These are phyloP conservation scores for Trichoderma pleuroti DNA, from an alignment of 2,329 filamentous ascomycete genomes.

Conservation along the genomic window DNA sequence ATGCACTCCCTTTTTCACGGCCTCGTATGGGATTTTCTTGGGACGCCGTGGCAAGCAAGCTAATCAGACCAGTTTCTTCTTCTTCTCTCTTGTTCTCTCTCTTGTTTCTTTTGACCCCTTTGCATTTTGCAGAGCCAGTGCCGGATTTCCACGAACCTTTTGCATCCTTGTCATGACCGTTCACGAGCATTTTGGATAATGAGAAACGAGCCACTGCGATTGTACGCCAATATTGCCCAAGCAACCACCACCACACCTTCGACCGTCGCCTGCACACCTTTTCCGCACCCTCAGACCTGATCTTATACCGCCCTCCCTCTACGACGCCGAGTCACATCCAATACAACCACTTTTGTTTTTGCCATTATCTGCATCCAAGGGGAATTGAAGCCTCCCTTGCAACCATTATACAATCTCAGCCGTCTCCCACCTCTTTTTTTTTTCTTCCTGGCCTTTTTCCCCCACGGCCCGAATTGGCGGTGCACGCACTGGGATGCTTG, in stretches of 20 bases:
- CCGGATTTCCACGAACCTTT: constrained; percentile 12
- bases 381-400: constrained; percentile 14
- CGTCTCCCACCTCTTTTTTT: not conserved
- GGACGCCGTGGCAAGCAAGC: not conserved
- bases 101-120: constrained; percentile 1
- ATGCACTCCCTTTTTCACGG: constrained; percentile 18
- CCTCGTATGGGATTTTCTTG: not conserved
- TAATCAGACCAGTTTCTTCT: constrained; percentile 12
- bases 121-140: not conserved
- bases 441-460: not conserved
- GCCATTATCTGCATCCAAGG: not conserved
- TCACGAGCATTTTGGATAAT: constrained; percentile 21
- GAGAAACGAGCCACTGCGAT: constrained; percentile 21
- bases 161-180: constrained; percentile 20
- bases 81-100: not conserved
- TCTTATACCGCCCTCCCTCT: constrained; percentile 9
- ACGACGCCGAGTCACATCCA: not conserved
- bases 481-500: constrained; percentile 23
- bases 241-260: constrained; percentile 9
- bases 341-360: not conserved
- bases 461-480: constrained; percentile 16
- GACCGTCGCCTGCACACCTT: not conserved
- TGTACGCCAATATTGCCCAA: constrained; percentile 11
- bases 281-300: not conserved
- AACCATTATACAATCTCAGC: not conserved